Evolutionary conservation across 352 stramenopile genomes (phyloP), one percentile per base, ranked within the genome.

Genomic region (Pythium pyrilobum): DNA sequence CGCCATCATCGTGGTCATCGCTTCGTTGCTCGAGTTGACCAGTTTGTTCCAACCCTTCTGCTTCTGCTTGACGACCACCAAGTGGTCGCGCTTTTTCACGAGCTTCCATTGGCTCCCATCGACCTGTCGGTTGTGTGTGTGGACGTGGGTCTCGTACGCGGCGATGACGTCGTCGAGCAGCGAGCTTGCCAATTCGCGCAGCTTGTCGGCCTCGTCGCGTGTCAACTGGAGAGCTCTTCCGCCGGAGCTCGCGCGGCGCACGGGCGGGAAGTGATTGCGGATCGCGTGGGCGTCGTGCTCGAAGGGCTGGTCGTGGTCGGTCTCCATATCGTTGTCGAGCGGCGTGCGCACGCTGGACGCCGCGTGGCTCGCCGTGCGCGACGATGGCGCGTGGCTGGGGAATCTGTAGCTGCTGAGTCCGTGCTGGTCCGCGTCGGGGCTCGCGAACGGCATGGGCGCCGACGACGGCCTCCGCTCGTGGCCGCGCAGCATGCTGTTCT

Each of bases 71-170:
- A 74, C 77, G 6, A 67, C 71, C 0, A 52, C 53, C 3, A 89
- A 59, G 31, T 86, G 70, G 55, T 89, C 79, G 34, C 72, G 74
- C 39, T 72, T 74, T 67, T 82, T 86, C 23, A 89, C 39, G 41
- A 71, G 38, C 59, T 89, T 89, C 79, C 79, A 89, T 28, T 75
- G 66, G 25, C 67, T 75, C 31, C 66, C 58, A 40, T 85, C 62
- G 32, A 77, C 64, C 13, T 67, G 53, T 10, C 39, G 42, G 54
- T 43, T 52, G 31, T 50, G 48, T 6, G 18, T 37, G 44, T 62
- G 49, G 38, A 53, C 61, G 33, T 71, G 59, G 20, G 46, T 34
- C 29, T 82, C 66, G 60, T 76, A 85, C 4, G 62, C 53, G 15
- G 44, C 53, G 18, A 74, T 61, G 13, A 71, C 51, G 41, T 85